A percentile compares a stretch with the other conserved stretches of the same genome.
phyloP scores from a whole-genome alignment of 176 grass and related monocot species.

The Triticum monococcum region DNA sequence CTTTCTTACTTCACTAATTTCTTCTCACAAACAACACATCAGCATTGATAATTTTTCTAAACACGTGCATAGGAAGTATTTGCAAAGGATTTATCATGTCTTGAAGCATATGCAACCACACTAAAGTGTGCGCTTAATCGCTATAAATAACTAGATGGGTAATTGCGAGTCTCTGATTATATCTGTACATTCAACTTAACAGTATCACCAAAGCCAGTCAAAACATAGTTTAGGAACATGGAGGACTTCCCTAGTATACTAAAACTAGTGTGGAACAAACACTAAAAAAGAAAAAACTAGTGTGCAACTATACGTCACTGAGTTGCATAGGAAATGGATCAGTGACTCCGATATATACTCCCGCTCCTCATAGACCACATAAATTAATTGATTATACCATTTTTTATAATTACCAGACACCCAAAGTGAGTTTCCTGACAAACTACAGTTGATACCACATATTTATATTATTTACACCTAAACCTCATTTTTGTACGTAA shows the following conservation, averaged over 20 bases:
- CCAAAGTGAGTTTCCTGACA: too few relatives aligned
- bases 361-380: too few relatives aligned
- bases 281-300: not conserved
- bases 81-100: not conserved
- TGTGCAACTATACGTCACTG: not conserved
- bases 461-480: too few relatives aligned
- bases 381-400: too few relatives aligned
- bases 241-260: not conserved
- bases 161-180: not conserved
- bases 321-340: not conserved
- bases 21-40: not conserved
- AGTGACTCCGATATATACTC: not conserved
- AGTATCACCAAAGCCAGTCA: not conserved
- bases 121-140: not conserved
- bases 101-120: not conserved
- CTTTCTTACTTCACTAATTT: not conserved
- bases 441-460: too few relatives aligned
- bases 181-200: not conserved
- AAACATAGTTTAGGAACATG: not conserved
- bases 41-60: not conserved
- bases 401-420: too few relatives aligned
- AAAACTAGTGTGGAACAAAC: not conserved
- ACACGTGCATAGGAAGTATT: constrained; percentile 2
- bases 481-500: too few relatives aligned
- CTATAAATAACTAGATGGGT: not conserved